Base-by-base conservation (phyloP, 768 basidiomycete genomes). In the Gelatoporia subvermispora region DNA sequence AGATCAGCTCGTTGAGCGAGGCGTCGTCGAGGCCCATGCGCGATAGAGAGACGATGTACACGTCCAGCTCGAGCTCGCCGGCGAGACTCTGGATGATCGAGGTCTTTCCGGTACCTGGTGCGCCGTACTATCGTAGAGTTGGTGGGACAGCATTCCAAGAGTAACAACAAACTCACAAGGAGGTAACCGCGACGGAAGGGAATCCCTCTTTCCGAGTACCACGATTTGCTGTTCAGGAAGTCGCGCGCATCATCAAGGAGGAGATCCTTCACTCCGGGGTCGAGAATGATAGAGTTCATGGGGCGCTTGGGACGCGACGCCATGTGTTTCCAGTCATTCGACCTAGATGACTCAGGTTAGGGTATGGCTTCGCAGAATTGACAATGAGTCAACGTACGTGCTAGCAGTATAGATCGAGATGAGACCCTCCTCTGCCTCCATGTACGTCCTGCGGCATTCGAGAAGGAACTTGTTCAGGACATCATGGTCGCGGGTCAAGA, bases 131-230 rank as follows among this genome's bases (percentile, higher is more conserved):
- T 18, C 34, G 13, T 43, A 36, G 38, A 37, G 44, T 17, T 9
- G 38, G 20, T 25, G 20, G 34, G 15, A 37, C 18, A 16, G 17
- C 55, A 4, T 60, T 36, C 25, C 15, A 22, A 51, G 15, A 28
- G 28, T 39, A 37, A 35, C 56, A 60, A 41, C 24, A 20, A 11
- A 62, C 68, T 38, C 35, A 75, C 71, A 18, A 88, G 71, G n/a
- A 89, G 74, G 60, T 87, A 88, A 11, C 89, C 88, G 11, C 88
- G 73, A 17, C 87, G 81, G 69, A 86, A 90, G 1, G 89, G 88
- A 49, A 91, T 89, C 0, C 87, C 88, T 44, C 88, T 79, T 10
- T 79, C 78, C 1, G 75, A 59, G 54, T 91, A 91, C 89, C 89
- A 91, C 17, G 66, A 48, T 55, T 82, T 85, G 54, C 81, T 85